Evolutionary conservation across 106 monocot species (phyloP).

Genomic region (Vanilla planifolia): DNA sequence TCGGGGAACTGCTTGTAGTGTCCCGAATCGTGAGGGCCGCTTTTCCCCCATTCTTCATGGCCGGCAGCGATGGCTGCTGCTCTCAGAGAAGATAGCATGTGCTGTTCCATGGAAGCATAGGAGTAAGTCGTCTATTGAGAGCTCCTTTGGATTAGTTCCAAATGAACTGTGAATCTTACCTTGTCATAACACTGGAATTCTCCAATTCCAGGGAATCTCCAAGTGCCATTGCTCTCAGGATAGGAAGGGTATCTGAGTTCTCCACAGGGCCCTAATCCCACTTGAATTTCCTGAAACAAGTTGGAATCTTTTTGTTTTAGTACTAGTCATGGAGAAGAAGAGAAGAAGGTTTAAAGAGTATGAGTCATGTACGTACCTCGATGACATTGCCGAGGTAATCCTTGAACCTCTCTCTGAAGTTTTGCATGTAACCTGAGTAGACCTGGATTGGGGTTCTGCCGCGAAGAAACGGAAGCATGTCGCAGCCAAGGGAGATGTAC

Average conservation of each 20-base stretch:
- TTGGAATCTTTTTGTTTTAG: background rate
- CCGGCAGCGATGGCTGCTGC: constrained; percentile 40
- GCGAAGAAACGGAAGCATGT: constrained; percentile 47
- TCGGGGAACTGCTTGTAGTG: constrained; percentile 77
- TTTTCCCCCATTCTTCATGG: constrained; percentile 49
- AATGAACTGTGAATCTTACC: too few species aligned
- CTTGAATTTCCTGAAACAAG: constrained; percentile 71
- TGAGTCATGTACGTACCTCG: constrained; percentile 30
- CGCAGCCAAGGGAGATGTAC: constrained; percentile 82
- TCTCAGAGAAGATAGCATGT: constrained; percentile 61
- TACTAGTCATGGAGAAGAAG: background rate
- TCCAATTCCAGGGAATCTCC: constrained; percentile 79
- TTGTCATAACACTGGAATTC: constrained; percentile 93
- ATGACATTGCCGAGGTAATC: constrained; percentile 63
- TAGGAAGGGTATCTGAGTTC: constrained; percentile 89
- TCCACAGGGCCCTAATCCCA: constrained; percentile 78
- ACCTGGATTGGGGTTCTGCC: constrained; percentile 79
- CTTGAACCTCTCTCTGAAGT: constrained; percentile 54
- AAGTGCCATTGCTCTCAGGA: constrained; percentile 70
- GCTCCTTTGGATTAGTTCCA: too few species aligned
- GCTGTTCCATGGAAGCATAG: constrained; percentile 23
- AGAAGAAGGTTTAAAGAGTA: background rate
- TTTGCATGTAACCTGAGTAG: constrained; percentile 75
- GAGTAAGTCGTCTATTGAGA: background rate
- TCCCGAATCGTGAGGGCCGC: constrained; percentile 67